Percentiles rank a stretch among this genome's conserved stretches.
Evolutionary conservation across 345 rosid species (phyloP).

Genomic region (Physaria fendleri): DNA sequence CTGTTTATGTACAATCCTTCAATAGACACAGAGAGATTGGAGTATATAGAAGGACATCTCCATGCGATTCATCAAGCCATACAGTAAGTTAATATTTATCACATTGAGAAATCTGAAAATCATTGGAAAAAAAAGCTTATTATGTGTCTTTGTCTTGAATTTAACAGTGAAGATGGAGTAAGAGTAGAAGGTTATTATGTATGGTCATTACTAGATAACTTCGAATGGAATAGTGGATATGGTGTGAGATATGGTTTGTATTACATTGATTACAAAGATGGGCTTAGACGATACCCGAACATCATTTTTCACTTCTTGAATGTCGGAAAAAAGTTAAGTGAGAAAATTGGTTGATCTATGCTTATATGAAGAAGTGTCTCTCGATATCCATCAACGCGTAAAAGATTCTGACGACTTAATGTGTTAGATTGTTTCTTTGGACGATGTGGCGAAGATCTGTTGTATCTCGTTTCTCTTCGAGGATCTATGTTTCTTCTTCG

Average conservation of each 20-base stretch:
- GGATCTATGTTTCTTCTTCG: conserved; percentile 24
- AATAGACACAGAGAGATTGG: conserved; percentile 27
- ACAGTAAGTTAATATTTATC: conserved; percentile 5
- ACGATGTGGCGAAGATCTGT: conserved; percentile 40
- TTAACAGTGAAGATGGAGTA: conserved; percentile 39
- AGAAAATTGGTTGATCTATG: too few species aligned
- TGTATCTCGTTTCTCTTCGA: conserved; percentile 28
- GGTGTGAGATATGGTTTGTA: conserved; percentile 44
- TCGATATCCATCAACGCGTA: not conserved
- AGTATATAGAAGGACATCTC: conserved; percentile 31
- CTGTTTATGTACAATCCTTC: conserved; percentile 27
- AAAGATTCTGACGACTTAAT: not conserved
- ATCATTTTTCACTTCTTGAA: too few species aligned
- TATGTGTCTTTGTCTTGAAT: not conserved
- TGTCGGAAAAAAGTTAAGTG: too few species aligned
- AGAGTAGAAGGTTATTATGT: conserved; percentile 48
- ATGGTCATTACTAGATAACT: conserved; percentile 62
- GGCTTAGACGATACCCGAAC: conserved; percentile 47
- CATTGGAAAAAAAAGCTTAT: not conserved
- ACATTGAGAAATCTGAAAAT: not conserved
- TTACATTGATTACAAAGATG: conserved; percentile 48
- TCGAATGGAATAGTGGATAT: conserved; percentile 55
- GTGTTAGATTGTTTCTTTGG: not conserved
- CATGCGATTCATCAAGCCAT: conserved; percentile 33
- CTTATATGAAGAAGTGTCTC: not conserved